Percentiles rank a stretch among this genome's conserved stretches.
These are phyloP conservation scores for Fusarium austroafricanum DNA, from an alignment of 2,329 filamentous ascomycete genomes.

Conservation along the genomic window DNA sequence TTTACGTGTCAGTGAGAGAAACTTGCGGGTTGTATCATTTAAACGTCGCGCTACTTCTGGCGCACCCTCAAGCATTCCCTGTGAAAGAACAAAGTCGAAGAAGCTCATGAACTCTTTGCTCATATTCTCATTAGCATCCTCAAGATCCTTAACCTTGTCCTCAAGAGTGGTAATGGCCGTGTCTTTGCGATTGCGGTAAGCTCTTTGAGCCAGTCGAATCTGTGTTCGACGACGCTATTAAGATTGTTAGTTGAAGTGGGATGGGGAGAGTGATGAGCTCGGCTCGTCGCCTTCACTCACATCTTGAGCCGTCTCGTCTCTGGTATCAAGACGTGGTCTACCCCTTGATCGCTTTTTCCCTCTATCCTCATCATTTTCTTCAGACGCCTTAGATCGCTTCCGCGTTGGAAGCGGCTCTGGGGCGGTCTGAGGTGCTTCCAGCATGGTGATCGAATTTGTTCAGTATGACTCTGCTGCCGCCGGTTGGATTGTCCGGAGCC, in stretches of 20 bases:
- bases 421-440: conserved; percentile 10
- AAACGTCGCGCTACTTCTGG: conserved; percentile 70
- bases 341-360: conserved; percentile 74
- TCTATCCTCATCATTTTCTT: conserved; percentile 53
- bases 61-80: conserved; percentile 67
- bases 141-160: conserved; percentile 75
- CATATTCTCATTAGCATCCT: conserved; percentile 78
- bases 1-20: conserved; percentile 66
- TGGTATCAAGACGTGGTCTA: conserved; percentile 79
- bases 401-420: conserved; percentile 10
- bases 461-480: conserved; percentile 2
- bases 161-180: conserved; percentile 80
- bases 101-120: conserved; percentile 76
- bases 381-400: conserved; percentile 43
- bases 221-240: conserved; percentile 82
- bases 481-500: conserved; percentile 1
- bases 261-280: background rate
- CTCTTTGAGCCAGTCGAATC: conserved; percentile 86
- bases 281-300: conserved; percentile 61
- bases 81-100: conserved; percentile 69
- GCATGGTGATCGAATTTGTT: conserved; percentile 9
- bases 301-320: conserved; percentile 81
- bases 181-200: conserved; percentile 88
- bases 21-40: conserved; percentile 66
- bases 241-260: conserved; percentile 40